Conservation (phyloP, 306 rosid species). For the Vachellia pachyceras region DNA sequence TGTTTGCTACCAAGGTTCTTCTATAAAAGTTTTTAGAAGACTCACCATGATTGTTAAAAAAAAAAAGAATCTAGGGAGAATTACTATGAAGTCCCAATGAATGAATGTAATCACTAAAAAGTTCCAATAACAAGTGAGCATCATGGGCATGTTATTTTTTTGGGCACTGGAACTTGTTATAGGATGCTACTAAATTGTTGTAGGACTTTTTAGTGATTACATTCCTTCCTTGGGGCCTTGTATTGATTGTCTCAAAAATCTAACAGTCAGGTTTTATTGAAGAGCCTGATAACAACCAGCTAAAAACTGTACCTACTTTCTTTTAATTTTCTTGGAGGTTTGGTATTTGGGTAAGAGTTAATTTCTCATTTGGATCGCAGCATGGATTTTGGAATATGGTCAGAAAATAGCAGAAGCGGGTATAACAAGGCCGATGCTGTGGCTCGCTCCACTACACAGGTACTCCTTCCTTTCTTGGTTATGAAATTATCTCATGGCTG, state of each 20-base stretch:
- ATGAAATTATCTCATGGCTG: neutral
- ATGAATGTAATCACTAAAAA: too few relatives aligned
- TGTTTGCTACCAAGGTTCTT: neutral
- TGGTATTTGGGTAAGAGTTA: constrained; percentile 21
- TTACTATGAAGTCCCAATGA: too few relatives aligned
- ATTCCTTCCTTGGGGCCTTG: too few relatives aligned
- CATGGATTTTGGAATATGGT: constrained; percentile 90
- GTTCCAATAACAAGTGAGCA: too few relatives aligned
- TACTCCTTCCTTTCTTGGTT: constrained; percentile 30
- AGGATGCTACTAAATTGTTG: too few relatives aligned
- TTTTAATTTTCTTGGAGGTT: neutral
- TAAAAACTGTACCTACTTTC: neutral
- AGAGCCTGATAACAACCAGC: neutral
- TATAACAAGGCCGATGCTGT: constrained; percentile 89
- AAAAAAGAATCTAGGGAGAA: too few relatives aligned
- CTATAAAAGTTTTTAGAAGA: neutral
- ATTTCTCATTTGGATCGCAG: constrained; percentile 55
- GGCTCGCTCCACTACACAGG: constrained; percentile 86
- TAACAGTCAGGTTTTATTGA: neutral
- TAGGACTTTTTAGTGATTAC: too few relatives aligned
- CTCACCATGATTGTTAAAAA: neutral
- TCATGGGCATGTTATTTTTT: too few relatives aligned
- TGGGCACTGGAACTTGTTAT: too few relatives aligned
- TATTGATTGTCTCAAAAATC: too few relatives aligned
- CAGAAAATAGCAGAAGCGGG: constrained; percentile 80